Evolutionary conservation across 2,329 filamentous ascomycete genomes (phyloP).

Genomic region (Anthostomella pinea): DNA sequence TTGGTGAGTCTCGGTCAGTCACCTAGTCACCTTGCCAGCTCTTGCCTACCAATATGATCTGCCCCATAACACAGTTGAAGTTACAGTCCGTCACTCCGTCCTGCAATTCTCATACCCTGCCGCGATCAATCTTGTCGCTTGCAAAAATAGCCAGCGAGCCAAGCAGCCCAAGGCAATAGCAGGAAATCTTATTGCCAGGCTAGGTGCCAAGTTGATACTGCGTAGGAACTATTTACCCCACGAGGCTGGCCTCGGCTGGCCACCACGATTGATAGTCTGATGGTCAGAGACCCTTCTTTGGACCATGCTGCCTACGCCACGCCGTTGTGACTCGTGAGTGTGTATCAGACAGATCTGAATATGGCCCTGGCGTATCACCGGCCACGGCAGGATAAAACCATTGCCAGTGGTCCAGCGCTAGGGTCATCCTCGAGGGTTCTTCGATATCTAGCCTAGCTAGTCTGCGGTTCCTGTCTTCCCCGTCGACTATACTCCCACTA

Average conservation of each 20-base stretch:
- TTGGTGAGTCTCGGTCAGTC: too few species aligned
- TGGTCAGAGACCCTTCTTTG: not conserved
- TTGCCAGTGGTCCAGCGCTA: slow-evolving; percentile 9
- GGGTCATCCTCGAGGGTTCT: slow-evolving; percentile 9
- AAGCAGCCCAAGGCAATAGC: slow-evolving; percentile 1
- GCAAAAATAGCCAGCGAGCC: not conserved
- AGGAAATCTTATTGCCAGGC: too few species aligned
- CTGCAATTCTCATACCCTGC: too few species aligned
- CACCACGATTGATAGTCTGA: not conserved
- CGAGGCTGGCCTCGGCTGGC: slow-evolving; percentile 2
- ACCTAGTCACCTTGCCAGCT: too few species aligned
- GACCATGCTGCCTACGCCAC: slow-evolving; percentile 4
- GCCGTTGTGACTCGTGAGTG: too few species aligned
- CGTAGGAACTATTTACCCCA: slow-evolving; percentile 2
- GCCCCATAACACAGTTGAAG: too few species aligned
- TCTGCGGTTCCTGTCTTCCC: slow-evolving; percentile 22
- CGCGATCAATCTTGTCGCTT: too few species aligned
- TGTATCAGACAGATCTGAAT: too few species aligned
- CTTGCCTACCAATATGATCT: too few species aligned
- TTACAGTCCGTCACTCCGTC: too few species aligned
- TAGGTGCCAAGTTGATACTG: slow-evolving; percentile 2
- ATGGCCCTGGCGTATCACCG: too few species aligned
- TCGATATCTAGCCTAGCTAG: slow-evolving; percentile 2
- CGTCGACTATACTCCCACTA: slow-evolving; percentile 21
- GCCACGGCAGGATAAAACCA: not conserved